Conservation (phyloP, 495 filamentous ascomycete genomes). For the Penicillium roqueforti region DNA sequence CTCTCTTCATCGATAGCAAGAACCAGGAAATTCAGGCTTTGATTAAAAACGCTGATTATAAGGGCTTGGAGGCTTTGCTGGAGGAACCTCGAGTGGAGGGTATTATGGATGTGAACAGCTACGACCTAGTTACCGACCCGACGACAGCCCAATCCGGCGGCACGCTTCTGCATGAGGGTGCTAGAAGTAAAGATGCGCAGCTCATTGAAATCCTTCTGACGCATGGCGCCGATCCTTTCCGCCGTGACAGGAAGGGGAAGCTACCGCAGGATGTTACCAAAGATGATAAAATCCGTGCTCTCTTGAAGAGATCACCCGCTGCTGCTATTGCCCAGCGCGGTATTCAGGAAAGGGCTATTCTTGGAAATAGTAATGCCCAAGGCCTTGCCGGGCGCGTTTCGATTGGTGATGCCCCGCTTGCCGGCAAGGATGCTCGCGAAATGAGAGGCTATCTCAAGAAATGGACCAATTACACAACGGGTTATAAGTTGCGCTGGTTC, state of each 20-base stretch:
- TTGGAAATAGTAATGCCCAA: slow-evolving; percentile 68
- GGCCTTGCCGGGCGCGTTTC: slow-evolving; percentile 48
- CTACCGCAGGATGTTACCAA: slow-evolving; percentile 96
- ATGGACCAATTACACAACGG: slow-evolving; percentile 97
- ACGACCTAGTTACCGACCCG: slow-evolving; percentile 80
- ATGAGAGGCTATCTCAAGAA: slow-evolving; percentile 99
- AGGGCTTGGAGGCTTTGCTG: slow-evolving; percentile 69
- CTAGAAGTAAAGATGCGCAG: slow-evolving; percentile 74
- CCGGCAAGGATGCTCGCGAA: slow-evolving; percentile 81
- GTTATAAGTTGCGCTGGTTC: slow-evolving; percentile 96
- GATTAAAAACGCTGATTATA: slow-evolving; percentile 67
- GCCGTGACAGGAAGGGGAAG: slow-evolving; percentile 89
- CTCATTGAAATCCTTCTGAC: slow-evolving; percentile 85
- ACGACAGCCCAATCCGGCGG: slow-evolving; percentile 71
- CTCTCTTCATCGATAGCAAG: slow-evolving; percentile 82
- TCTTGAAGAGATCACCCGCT: slow-evolving; percentile 90
- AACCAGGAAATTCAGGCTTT: slow-evolving; percentile 76
- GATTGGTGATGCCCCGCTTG: slow-evolving; percentile 58
- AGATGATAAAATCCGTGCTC: slow-evolving; percentile 79
- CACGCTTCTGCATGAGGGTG: slow-evolving; percentile 90
- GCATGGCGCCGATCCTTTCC: slow-evolving; percentile 97
- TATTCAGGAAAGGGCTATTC: slow-evolving; percentile 92
- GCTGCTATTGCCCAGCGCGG: slow-evolving; percentile 91
- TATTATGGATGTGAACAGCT: slow-evolving; percentile 82
- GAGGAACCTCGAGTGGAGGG: slow-evolving; percentile 80